phyloP scores from a whole-genome alignment of 176 grass and related monocot species.

The Carex cristatella region DNA sequence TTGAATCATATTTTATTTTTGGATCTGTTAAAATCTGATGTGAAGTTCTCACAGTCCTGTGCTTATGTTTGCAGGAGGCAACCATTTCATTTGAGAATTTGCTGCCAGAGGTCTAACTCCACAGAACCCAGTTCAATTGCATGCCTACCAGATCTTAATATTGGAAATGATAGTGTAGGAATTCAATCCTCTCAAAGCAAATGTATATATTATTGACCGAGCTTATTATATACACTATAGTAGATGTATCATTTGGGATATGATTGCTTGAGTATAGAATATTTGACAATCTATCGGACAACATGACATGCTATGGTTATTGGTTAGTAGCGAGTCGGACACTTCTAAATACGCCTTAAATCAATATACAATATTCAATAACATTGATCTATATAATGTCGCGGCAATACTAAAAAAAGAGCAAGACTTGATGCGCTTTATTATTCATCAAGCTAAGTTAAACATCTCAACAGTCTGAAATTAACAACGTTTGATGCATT shows the following conservation, averaged over 20 bases:
- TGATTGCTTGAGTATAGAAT: neutral
- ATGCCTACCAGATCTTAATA: neutral
- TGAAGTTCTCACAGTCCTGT: neutral
- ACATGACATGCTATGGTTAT: no score
- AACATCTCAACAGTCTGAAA: no score
- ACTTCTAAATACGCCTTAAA: no score
- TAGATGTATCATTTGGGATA: neutral
- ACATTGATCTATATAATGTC: neutral
- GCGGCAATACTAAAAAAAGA: no score
- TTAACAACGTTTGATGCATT: no score
- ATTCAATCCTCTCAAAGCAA: neutral
- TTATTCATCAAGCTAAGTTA: no score
- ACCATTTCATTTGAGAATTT: slow-evolving; percentile 31
- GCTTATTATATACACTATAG: neutral
- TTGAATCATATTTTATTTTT: neutral
- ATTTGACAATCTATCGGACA: neutral
- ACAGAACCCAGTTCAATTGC: neutral
- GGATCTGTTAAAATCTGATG: neutral
- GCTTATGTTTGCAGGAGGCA: slow-evolving; percentile 47
- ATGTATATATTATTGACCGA: neutral
- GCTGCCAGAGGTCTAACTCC: neutral
- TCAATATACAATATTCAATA: no score
- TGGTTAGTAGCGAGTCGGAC: no score
- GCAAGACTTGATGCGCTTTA: no score
- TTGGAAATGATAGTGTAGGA: neutral